Evolutionary conservation across 306 rosid species (phyloP).

Genomic region (Castanospermum australe): DNA sequence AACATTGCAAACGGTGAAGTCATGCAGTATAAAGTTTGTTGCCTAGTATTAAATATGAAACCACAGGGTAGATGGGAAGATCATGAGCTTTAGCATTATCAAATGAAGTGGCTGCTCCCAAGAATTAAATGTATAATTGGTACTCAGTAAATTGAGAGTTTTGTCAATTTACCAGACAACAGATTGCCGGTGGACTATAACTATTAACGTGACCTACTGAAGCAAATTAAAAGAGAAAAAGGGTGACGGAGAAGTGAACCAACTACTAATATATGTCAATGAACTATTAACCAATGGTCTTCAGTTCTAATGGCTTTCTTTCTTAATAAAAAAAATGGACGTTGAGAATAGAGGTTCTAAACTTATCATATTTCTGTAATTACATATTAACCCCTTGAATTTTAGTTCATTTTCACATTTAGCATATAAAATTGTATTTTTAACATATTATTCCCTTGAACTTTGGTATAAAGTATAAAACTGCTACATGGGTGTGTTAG

Average conservation of each 20-base stretch:
- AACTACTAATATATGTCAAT: neutral
- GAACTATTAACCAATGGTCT: neutral
- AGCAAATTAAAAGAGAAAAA: neutral
- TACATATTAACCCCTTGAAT: too few species aligned
- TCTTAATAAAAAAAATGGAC: neutral
- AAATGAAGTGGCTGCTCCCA: conserved; percentile 16
- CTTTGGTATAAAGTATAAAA: too few species aligned
- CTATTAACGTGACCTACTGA: neutral
- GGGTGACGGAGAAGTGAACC: neutral
- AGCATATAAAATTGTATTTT: too few species aligned
- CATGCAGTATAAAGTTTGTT: conserved; percentile 2
- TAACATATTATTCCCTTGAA: too few species aligned
- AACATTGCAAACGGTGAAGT: neutral
- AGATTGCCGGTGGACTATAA: neutral
- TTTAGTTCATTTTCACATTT: too few species aligned
- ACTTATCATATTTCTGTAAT: neutral
- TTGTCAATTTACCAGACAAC: neutral
- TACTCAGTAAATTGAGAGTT: neutral
- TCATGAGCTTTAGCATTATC: neutral
- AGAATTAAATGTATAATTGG: neutral
- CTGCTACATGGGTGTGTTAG: too few species aligned
- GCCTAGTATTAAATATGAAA: conserved; percentile 7
- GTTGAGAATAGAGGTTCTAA: neutral
- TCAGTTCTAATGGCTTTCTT: neutral
- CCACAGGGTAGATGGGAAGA: neutral